These are phyloP conservation scores for Acanthamoeba royreba DNA, from an alignment of 208 protist genomes.

Conservation along the genomic window DNA sequence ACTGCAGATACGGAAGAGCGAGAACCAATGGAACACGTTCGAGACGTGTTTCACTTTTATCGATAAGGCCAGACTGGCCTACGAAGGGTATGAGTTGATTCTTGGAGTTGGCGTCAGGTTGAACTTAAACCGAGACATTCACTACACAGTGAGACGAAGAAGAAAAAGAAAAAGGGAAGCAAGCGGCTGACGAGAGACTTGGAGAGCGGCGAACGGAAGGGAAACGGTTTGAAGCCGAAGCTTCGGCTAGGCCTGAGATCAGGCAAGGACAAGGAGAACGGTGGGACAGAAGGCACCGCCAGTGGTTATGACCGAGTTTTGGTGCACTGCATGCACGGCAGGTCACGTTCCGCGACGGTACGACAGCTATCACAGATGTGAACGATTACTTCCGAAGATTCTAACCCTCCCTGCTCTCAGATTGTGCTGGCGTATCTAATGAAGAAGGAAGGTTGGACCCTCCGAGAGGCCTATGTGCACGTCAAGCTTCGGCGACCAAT, in stretches of 20 bases:
- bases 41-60: not conserved
- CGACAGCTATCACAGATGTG: not conserved
- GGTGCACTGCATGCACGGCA: constrained; percentile 25
- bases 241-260: not conserved
- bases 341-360: not conserved
- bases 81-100: not conserved
- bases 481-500: constrained; percentile 26
- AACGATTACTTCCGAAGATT: not conserved
- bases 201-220: not conserved
- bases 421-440: not conserved
- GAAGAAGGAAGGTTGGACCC: not conserved
- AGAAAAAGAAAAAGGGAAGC: not conserved
- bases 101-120: no score
- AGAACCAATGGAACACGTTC: not conserved
- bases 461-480: not conserved
- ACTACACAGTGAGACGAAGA: not conserved
- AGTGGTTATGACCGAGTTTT: not conserved
- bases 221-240: not conserved
- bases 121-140: not conserved
- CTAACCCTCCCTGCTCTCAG: not conserved
- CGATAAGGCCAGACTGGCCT: not conserved
- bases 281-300: not conserved
- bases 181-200: not conserved
- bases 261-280: not conserved
- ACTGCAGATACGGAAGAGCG: not conserved